Evolutionary conservation across 1,139 yeast genomes (phyloP), one percentile per base, ranked within the genome.

Genomic region (Zygosaccharomyces pseudobailii): DNA sequence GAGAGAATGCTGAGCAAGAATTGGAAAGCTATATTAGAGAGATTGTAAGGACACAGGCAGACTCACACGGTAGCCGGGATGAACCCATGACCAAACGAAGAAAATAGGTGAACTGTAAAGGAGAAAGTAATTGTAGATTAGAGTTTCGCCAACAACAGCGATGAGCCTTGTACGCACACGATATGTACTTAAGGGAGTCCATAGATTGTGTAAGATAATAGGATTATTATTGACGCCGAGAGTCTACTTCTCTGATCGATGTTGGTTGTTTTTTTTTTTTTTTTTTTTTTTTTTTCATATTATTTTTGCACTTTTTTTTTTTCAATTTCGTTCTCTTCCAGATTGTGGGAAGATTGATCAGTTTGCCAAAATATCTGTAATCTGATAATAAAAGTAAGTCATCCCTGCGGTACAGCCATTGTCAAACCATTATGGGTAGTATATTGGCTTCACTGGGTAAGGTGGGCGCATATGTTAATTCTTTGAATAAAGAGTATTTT

Each of bases 1-100:
- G 94, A 51, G 92, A 86, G 8, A 80, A 84, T 54, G 84, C 92
- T 1, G 92, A 87, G 58, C 92, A 82, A 55, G 87, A 81, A 22
- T 72, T 90, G 46, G 78, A 86, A 58, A 80, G 79, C 40, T 79
- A 84, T 59, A 79, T 89, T 40, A 72, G 79, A 52, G 77, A 76
- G 21, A 82, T 86, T 20, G 83, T 88, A 13, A 78, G 81, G 40
- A 76, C 76, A 27, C 39, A 40, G 10, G 48, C 47, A 9, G 46
- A 42, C 6, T 30, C 46, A 8, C 30, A 38, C 7, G 47, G 47
- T 8, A 48, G 43, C 4, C 49, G 47, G 13, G 51, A 46, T 5
- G 57, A 51, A 5, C 58, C 58, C 17, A 50, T 56, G 27, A 42
- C 58, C 30, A 65, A 65, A 44, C 66, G 63, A 43, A 61, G 63